Evolutionary conservation across 805 yeast species (phyloP), one percentile per base, ranked within the genome.

Genomic region (Kodamaea laetipori): DNA sequence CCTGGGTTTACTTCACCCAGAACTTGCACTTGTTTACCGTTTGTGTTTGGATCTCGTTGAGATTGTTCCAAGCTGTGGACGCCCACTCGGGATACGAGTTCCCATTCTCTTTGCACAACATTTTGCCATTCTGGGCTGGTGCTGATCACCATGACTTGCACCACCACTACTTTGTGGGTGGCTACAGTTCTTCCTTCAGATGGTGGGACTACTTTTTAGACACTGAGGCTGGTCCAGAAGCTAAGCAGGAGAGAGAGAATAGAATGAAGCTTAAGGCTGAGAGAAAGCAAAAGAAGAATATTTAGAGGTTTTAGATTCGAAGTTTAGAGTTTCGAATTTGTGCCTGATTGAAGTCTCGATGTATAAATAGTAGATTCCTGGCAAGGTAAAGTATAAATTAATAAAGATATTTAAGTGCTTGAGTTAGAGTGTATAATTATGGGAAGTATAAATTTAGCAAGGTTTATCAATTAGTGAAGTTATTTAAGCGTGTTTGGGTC

Each of bases 121-220:
- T 92, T 68, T 63, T 92, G 48, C 97, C 97, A 38, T 79, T 94
- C 70, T 90, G 98, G 97, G 96, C 97, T 3, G 98, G 98, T 53
- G 97, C 97, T 16, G 97, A 87, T 59, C 98, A 92, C 68, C 98
- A 92, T 64, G 99, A 92, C 67, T 87, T 87, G 68, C 99, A 92
- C 64, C 99, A 92, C 66, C 95, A 87, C 64, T 90, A 85, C 71
- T 92, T 92, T 69, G 86, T 89, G 56, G 98, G 98, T 53, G 90
- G 90, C 68, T 92, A 89, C 65, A 94, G 97, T 21, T 86, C 96
- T 35, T 81, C 90, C 27, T 94, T 92, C 79, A 84, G 97, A 71
- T 87, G 95, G 88, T 90, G 96, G 95, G 99, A 92, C 70, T 86
- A 71, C 67, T 61, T 81, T 50, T 72, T 92, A 54, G 84, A 84